Conservation (phyloP, 1,139 yeast genomes). For the Saccharomycopsis hybrid region DNA sequence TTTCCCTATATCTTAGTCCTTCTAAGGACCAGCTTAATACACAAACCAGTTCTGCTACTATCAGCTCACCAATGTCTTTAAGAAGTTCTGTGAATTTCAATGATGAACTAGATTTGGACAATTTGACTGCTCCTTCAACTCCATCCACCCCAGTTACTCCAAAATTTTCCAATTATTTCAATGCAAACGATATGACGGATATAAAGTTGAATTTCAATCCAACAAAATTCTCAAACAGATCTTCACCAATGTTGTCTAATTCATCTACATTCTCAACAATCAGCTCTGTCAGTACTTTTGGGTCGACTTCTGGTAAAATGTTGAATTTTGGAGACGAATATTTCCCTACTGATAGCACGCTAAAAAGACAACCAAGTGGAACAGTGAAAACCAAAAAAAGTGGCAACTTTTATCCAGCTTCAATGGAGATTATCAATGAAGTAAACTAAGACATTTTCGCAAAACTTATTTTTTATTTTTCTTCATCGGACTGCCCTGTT, state of each 20-base stretch:
- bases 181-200: too few relatives aligned
- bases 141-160: slow-evolving; percentile 6
- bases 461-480: too few relatives aligned
- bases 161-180: not conserved
- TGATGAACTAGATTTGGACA: slow-evolving; percentile 2
- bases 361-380: not conserved
- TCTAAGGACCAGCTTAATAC: slow-evolving; percentile 4
- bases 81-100: slow-evolving; percentile 10
- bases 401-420: slow-evolving; percentile 1
- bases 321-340: not conserved
- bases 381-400: not conserved
- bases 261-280: slow-evolving; percentile 3
- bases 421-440: slow-evolving; percentile 10
- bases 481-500: too few relatives aligned
- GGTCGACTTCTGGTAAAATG: not conserved
- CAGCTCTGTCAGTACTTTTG: not conserved
- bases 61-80: slow-evolving; percentile 14
- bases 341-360: not conserved
- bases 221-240: not conserved
- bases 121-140: slow-evolving; percentile 2
- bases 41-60: not conserved
- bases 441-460: not conserved
- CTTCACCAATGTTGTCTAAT: not conserved
- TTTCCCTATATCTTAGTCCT: slow-evolving; percentile 13
- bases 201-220: not conserved